Percentiles rank a stretch among this genome's conserved stretches.
Evolutionary conservation across 148 eudicot species (phyloP).

Genomic region (Silene uniflora): DNA sequence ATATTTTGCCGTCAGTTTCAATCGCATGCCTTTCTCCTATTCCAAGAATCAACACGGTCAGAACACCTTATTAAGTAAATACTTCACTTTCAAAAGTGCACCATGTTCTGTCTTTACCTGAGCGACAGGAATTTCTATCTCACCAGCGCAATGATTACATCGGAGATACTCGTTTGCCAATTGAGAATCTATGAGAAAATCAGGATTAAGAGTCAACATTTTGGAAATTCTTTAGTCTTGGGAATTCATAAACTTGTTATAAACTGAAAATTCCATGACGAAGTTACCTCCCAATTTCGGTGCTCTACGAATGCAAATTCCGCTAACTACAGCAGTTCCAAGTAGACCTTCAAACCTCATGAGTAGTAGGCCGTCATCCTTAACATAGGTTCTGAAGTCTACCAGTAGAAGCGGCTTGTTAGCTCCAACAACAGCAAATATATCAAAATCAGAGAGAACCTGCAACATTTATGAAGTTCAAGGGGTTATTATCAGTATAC

Average conservation of each 20-base stretch:
- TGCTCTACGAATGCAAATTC: constrained; percentile 80
- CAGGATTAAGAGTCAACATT: neutral
- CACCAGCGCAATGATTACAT: constrained; percentile 67
- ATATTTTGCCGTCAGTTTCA: constrained; percentile 58
- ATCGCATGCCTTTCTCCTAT: constrained; percentile 44
- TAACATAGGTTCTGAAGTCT: constrained; percentile 57
- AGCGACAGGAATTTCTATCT: constrained; percentile 58
- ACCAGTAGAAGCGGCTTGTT: constrained; percentile 84
- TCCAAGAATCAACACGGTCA: constrained; percentile 1
- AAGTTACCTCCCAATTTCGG: constrained; percentile 51
- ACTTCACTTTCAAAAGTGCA: constrained; percentile 9
- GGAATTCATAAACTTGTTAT: neutral
- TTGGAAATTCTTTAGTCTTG: neutral
- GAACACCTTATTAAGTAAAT: neutral
- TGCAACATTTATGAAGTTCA: constrained; percentile 33
- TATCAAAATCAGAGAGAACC: constrained; percentile 82
- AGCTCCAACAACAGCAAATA: constrained; percentile 85
- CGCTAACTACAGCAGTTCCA: constrained; percentile 77
- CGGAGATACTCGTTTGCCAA: constrained; percentile 37
- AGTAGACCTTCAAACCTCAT: constrained; percentile 76
- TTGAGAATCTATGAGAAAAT: constrained; percentile 38
- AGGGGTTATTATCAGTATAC: constrained; percentile 3
- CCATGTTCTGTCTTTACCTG: constrained; percentile 43
- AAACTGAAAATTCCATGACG: neutral
- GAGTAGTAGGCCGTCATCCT: constrained; percentile 50